Percentiles rank a stretch among this genome's conserved stretches.
phyloP scores from a whole-genome alignment of 2,329 filamentous ascomycete genomes.

The Verticillium albo-atrum region DNA sequence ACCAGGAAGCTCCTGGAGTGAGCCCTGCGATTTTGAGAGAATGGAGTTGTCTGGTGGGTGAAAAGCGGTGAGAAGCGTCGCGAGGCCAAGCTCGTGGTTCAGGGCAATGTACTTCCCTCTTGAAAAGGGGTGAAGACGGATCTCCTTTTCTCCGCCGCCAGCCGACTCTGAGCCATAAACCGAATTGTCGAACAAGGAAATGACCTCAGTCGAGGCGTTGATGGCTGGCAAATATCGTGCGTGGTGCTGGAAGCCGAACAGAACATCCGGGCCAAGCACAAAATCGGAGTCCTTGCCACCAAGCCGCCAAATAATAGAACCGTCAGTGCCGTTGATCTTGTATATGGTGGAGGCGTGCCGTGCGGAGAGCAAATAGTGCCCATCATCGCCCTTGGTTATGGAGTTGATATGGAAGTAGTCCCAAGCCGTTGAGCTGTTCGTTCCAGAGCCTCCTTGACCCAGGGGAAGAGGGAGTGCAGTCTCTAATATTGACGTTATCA shows the following conservation, averaged over 20 bases:
- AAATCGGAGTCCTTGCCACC: conserved; percentile 42
- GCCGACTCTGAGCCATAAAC: conserved; percentile 24
- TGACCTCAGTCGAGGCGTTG: conserved; percentile 35
- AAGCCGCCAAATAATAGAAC: conserved; percentile 47
- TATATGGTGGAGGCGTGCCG: conserved; percentile 33
- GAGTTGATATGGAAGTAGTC: conserved; percentile 28
- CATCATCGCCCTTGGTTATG: conserved; percentile 29
- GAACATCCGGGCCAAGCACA: conserved; percentile 22
- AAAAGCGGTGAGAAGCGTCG: conserved; percentile 6
- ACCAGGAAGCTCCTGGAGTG: conserved; percentile 47
- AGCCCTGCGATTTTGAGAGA: conserved; percentile 25
- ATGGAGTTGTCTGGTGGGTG: conserved; percentile 6
- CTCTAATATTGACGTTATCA: no score
- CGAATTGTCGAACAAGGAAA: conserved; percentile 50
- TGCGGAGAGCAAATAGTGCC: conserved; percentile 21
- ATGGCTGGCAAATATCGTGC: conserved; percentile 34
- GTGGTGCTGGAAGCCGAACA: conserved; percentile 49
- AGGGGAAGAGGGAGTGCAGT: background rate
- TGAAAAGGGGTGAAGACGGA: conserved; percentile 3
- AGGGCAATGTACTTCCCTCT: conserved; percentile 9
- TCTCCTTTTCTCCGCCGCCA: conserved; percentile 9
- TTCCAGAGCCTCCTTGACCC: conserved; percentile 7
- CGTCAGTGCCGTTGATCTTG: conserved; percentile 40
- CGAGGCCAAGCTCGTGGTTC: conserved; percentile 7
- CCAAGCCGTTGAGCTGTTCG: conserved; percentile 29